Evolutionary conservation across 163 green algal genomes (phyloP), one percentile per base, ranked within the genome.

Genomic region (Chlorella variabilis): DNA sequence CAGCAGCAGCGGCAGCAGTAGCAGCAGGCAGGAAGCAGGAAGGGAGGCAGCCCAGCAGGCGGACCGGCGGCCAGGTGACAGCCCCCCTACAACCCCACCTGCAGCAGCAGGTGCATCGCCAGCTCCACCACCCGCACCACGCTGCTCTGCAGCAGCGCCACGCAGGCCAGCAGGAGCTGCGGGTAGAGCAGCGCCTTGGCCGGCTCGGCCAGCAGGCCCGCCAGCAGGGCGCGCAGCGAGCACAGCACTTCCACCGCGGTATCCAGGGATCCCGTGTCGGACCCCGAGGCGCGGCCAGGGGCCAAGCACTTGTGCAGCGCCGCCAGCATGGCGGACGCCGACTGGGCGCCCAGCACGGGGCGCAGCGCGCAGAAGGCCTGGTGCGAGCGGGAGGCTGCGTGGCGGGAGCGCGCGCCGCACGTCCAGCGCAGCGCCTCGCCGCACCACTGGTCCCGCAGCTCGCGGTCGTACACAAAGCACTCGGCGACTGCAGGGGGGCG

Each of bases 151-250:
- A 98, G 88, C 76, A 98, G 81, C 41, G 91, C 91, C 29, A 97
- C 67, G n/a, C 83, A 91, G 3, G 89, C 86, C 88, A 94, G 81
- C 61, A 94, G 83, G 29, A 96, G 49, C 67, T 98, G 94, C 3
- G 94, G 94, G 80, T 93, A 97, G n/a, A 98, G 85, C 78, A 98
- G 81, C 75, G 97, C 85, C 75, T 94, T 94, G 27, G 82, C 78
- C 0, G 84, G 74, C 8, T 89, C 86, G 54, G 75, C 75, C 59
- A 81, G 58, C 59, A 81, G 75, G 11, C 71, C 82, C 31, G 90
- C 82, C 61, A 96, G 83, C 67, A 97, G 75, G 29, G 84, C 89
- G 38, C 88, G 79, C 62, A 98, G 78, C 9, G 94, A 96, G 45
- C 93, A 84, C 74, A 98, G 80, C 33, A 97, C 77, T 75, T 98